Evolutionary conservation across 306 rosid genomes (phyloP).

Genomic region (Begonia loranthoides): DNA sequence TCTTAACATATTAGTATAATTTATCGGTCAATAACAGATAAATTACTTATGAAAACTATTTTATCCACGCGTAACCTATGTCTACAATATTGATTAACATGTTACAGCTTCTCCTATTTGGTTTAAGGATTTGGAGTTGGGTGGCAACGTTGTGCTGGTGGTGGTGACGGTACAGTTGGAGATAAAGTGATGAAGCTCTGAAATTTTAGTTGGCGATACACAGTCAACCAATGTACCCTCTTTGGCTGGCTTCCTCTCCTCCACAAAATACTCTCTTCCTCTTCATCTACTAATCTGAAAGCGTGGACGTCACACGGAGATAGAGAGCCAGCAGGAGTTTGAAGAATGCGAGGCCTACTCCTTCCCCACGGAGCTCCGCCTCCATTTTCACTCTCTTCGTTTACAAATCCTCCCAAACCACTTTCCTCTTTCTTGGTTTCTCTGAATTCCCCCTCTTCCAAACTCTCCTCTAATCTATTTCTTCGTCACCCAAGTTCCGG

Average conservation of each 20-base stretch:
- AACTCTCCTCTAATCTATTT: slow-evolving; percentile 19
- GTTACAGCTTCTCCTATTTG: too few relatives aligned
- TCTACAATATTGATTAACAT: too few relatives aligned
- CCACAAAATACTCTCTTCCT: neutral
- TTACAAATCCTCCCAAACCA: slow-evolving; percentile 27
- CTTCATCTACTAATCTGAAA: neutral
- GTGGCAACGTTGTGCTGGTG: too few relatives aligned
- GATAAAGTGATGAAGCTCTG: too few relatives aligned
- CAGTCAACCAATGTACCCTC: neutral
- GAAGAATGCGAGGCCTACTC: slow-evolving; percentile 37
- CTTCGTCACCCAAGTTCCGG: slow-evolving; percentile 16
- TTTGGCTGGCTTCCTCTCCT: neutral
- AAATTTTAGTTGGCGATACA: neutral
- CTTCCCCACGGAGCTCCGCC: slow-evolving; percentile 27
- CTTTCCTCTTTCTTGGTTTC: slow-evolving; percentile 19
- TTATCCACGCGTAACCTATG: too few relatives aligned
- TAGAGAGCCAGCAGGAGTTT: neutral
- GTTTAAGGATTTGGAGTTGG: too few relatives aligned
- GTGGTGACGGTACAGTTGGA: too few relatives aligned
- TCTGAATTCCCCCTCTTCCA: slow-evolving; percentile 18
- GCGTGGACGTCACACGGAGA: neutral
- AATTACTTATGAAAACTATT: too few relatives aligned
- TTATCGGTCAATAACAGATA: too few relatives aligned
- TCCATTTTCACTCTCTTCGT: slow-evolving; percentile 22
- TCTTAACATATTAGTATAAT: too few relatives aligned